These are phyloP conservation scores for Rauvolfia tetraphylla DNA, from an alignment of 257 asterid species.

Conservation along the genomic window DNA sequence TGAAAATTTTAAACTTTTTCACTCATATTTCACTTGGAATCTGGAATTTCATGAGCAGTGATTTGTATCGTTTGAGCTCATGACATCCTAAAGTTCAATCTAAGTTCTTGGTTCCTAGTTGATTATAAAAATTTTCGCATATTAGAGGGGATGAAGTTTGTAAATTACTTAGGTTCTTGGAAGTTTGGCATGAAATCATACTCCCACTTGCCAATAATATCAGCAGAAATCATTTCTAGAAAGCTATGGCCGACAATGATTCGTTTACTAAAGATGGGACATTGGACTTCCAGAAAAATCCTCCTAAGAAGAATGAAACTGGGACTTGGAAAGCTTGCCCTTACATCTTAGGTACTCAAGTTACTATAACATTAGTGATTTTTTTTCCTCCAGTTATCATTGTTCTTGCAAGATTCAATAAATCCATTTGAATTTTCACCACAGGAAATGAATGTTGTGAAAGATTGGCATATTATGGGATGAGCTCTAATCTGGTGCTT, in stretches of 20 bases:
- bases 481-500: slow-evolving; percentile 53
- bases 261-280: slow-evolving; percentile 70
- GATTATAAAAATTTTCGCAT: slow-evolving; percentile 1
- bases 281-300: slow-evolving; percentile 51
- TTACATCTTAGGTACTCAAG: slow-evolving; percentile 49
- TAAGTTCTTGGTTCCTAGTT: background rate
- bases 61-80: background rate
- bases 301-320: slow-evolving; percentile 60
- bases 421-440: background rate
- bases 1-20: background rate
- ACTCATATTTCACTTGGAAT: background rate
- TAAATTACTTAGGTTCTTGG: background rate
- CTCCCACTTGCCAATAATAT: background rate
- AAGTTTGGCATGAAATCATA: background rate
- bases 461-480: slow-evolving; percentile 72
- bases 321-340: slow-evolving; percentile 89
- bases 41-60: background rate
- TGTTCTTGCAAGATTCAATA: background rate
- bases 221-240: background rate
- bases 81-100: background rate
- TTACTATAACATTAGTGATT: background rate
- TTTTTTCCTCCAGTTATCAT: no score
- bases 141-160: background rate
- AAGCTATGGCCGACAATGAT: slow-evolving; percentile 42
- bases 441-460: slow-evolving; percentile 66